Percentiles rank a stretch among this genome's conserved stretches.
These are phyloP conservation scores for Umbelopsis ramanniana DNA, from an alignment of 192 early-diverging fungal genomes.

Conservation along the genomic window DNA sequence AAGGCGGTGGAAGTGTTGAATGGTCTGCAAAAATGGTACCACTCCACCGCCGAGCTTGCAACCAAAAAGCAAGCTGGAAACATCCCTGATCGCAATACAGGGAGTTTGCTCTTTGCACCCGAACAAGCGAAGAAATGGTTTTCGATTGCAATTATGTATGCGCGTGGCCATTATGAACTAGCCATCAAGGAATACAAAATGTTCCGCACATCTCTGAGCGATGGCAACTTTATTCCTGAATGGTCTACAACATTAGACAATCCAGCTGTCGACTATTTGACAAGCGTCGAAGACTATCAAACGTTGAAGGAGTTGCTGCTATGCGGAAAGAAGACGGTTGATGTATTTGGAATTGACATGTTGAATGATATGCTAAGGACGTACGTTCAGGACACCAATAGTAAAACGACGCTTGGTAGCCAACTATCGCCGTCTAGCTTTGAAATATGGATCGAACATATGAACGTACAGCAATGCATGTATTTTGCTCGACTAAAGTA, in stretches of 20 bases:
- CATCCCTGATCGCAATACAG: neutral
- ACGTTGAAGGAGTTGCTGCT: neutral
- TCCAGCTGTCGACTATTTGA: neutral
- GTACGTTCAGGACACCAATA: neutral
- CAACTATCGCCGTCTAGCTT: neutral
- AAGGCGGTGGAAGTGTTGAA: constrained; percentile 25
- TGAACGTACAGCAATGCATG: constrained; percentile 11
- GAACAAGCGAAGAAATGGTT: constrained; percentile 11
- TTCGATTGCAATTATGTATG: neutral
- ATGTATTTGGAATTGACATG: constrained; percentile 1
- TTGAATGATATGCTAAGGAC: neutral
- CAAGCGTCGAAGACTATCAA: neutral
- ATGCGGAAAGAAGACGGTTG: neutral
- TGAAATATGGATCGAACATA: neutral
- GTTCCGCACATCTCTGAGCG: neutral
- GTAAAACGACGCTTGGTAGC: neutral
- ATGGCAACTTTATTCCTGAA: neutral
- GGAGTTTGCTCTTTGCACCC: neutral
- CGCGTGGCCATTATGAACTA: neutral
- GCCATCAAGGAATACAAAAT: constrained; percentile 1
- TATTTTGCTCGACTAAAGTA: neutral
- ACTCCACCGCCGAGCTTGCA: neutral
- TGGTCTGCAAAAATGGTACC: constrained; percentile 36
- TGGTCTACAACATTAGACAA: neutral
- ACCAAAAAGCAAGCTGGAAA: neutral